These are phyloP conservation scores for Ochetophila trinervis DNA, from an alignment of 306 rosid species.

Conservation along the genomic window DNA sequence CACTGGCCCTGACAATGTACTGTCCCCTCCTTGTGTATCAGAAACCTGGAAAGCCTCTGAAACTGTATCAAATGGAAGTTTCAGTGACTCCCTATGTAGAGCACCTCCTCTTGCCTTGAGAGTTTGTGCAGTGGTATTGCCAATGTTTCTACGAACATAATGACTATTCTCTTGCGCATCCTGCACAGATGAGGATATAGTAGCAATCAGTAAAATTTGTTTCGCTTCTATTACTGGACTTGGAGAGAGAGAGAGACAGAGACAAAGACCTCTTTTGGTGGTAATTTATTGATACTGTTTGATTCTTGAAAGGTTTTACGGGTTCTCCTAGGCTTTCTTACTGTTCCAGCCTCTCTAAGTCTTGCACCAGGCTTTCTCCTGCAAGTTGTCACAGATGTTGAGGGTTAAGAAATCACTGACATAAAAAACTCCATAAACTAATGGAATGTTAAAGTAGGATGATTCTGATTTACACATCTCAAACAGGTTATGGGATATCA, in stretches of 20 bases:
- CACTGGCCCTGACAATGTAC: constrained; percentile 47
- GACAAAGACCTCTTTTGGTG: constrained; percentile 52
- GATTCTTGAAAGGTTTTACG: constrained; percentile 49
- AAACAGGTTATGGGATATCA: not conserved
- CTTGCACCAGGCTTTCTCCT: constrained; percentile 61
- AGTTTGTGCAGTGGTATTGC: constrained; percentile 17
- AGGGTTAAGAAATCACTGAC: not conserved
- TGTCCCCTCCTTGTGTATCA: constrained; percentile 41
- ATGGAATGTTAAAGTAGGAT: not conserved
- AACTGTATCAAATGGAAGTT: constrained; percentile 41
- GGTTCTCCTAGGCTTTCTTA: constrained; percentile 55
- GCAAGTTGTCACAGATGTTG: not conserved
- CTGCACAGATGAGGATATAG: constrained; percentile 19
- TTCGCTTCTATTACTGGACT: constrained; percentile 4
- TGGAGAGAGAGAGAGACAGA: constrained; percentile 2
- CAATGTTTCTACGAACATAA: constrained; percentile 31
- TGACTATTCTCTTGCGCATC: constrained; percentile 38
- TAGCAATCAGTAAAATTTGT: constrained; percentile 9
- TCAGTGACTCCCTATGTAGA: constrained; percentile 34
- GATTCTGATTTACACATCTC: not conserved
- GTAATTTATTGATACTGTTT: constrained; percentile 26
- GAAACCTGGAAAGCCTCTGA: constrained; percentile 47
- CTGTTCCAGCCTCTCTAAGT: constrained; percentile 43
- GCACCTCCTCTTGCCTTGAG: constrained; percentile 36
- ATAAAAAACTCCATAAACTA: not conserved